These are phyloP conservation scores for Kickxella alabastrina DNA, from an alignment of 192 early-diverging fungal genomes.

Conservation along the genomic window DNA sequence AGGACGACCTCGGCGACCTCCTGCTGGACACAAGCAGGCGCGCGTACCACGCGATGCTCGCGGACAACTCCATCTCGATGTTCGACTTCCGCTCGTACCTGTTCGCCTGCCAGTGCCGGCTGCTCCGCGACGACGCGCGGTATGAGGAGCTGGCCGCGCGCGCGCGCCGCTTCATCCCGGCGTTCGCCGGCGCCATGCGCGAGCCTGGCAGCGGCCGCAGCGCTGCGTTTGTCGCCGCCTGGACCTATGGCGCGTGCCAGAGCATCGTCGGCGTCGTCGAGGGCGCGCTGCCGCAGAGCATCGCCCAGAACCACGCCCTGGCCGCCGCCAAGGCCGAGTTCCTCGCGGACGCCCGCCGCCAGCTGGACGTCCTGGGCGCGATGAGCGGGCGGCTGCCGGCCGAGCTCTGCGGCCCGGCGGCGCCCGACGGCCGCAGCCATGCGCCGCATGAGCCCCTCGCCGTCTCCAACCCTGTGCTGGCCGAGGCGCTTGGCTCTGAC, in stretches of 20 bases:
- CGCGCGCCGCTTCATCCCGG: conserved; percentile 33
- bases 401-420: not conserved
- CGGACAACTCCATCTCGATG: conserved; percentile 84
- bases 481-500: conserved; percentile 35
- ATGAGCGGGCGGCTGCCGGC: conserved; percentile 6
- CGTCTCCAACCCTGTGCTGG: conserved; percentile 46
- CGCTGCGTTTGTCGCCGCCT: conserved; percentile 36
- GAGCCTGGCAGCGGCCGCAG: conserved; percentile 33
- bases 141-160: conserved; percentile 37
- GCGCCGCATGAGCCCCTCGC: not conserved
- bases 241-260: conserved; percentile 43
- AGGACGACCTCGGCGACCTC: conserved; percentile 86
- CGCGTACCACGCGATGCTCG: conserved; percentile 83
- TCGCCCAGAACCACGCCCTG: conserved; percentile 3
- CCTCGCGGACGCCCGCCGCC: conserved; percentile 33
- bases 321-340: conserved; percentile 49
- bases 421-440: not conserved
- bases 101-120: conserved; percentile 83
- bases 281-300: conserved; percentile 12
- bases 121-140: conserved; percentile 66
- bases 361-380: conserved; percentile 47
- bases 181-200: conserved; percentile 33
- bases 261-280: conserved; percentile 53
- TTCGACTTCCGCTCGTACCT: conserved; percentile 97
- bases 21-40: conserved; percentile 75